Percentiles rank a stretch among this genome's conserved stretches.
These are phyloP conservation scores for Sporisorium scitamineum DNA, from an alignment of 1,284 basidiomycete genomes.

Conservation along the genomic window DNA sequence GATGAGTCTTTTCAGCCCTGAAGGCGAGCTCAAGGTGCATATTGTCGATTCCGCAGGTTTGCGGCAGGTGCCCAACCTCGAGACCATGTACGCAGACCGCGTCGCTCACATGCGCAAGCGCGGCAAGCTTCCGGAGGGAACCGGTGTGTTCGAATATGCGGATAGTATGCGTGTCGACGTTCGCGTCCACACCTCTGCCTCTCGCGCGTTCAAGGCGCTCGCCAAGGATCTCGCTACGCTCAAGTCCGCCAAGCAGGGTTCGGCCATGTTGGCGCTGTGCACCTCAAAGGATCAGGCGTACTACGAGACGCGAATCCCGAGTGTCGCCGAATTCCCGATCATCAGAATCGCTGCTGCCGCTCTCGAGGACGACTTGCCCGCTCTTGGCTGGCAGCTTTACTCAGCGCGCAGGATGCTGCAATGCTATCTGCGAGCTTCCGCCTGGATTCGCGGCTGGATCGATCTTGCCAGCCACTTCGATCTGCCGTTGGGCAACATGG, in stretches of 20 bases:
- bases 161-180: constrained; percentile 79
- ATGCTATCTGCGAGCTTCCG: constrained; percentile 82
- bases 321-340: constrained; percentile 83
- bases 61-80: constrained; percentile 83
- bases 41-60: constrained; percentile 89
- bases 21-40: constrained; percentile 76
- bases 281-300: constrained; percentile 86
- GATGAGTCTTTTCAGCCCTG: constrained; percentile 86
- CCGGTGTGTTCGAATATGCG: constrained; percentile 77
- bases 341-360: constrained; percentile 84
- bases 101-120: constrained; percentile 69
- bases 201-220: constrained; percentile 85
- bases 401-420: constrained; percentile 78
- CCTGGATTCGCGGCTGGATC: constrained; percentile 84
- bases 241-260: constrained; percentile 77
- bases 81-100: constrained; percentile 79
- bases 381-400: constrained; percentile 73
- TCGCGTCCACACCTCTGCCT: constrained; percentile 82
- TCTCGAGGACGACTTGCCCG: constrained; percentile 75
- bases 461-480: constrained; percentile 91
- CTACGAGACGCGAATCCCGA: constrained; percentile 81
- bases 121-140: constrained; percentile 51
- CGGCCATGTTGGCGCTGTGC: constrained; percentile 81
- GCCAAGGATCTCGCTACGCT: constrained; percentile 83
- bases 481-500: constrained; percentile 88